Evolutionary conservation across 129 eudicot species (phyloP).

Genomic region (Pulicaria dysenterica): DNA sequence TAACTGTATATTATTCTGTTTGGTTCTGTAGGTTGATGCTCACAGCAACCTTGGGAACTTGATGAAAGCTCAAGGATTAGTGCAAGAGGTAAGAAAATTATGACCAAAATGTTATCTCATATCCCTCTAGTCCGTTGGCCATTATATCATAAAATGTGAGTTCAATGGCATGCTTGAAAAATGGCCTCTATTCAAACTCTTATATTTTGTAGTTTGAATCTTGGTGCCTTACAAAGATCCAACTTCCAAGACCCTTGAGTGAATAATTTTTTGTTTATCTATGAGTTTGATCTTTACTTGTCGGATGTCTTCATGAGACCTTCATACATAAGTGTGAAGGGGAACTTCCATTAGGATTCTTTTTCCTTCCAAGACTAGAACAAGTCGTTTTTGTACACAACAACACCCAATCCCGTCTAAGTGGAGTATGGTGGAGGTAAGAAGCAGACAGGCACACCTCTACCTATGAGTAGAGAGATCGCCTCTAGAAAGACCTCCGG

Average conservation of each 20-base stretch:
- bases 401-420: too few relatives aligned
- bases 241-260: too few relatives aligned
- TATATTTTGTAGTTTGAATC: neutral
- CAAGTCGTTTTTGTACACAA: conserved; percentile 15
- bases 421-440: too few relatives aligned
- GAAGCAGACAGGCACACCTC: too few relatives aligned
- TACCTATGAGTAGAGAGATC: too few relatives aligned
- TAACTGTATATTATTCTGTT: conserved; percentile 1
- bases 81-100: conserved; percentile 64
- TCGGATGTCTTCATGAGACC: neutral
- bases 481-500: too few relatives aligned
- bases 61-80: conserved; percentile 97
- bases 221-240: too few relatives aligned
- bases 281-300: too few relatives aligned
- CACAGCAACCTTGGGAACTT: conserved; percentile 96
- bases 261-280: too few relatives aligned
- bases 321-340: conserved; percentile 10
- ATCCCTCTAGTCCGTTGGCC: conserved; percentile 1
- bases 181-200: neutral
- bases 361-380: neutral
- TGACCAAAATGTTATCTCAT: conserved; percentile 8
- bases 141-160: conserved; percentile 1
- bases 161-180: neutral
- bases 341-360: conserved; percentile 10
- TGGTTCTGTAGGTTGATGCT: conserved; percentile 78